These are phyloP conservation scores for Albugo candida DNA, from an alignment of 352 stramenopile genomes.

Conservation along the genomic window DNA sequence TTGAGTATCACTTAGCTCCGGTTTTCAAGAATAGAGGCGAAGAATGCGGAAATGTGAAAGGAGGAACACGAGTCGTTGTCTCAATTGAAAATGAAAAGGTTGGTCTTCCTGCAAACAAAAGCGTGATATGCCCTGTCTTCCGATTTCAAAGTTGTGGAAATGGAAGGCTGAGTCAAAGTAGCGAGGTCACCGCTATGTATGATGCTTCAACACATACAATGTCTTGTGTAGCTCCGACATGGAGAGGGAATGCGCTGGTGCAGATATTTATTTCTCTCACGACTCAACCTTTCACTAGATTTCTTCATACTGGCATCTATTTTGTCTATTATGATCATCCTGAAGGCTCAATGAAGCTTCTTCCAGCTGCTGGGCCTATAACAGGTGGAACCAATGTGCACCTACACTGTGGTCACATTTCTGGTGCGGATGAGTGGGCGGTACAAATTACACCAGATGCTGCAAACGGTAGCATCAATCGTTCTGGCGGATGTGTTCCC, in stretches of 20 bases:
- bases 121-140: slow-evolving; percentile 20
- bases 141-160: slow-evolving; percentile 25
- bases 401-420: slow-evolving; percentile 34
- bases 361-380: slow-evolving; percentile 31
- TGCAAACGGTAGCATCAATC: background rate
- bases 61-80: slow-evolving; percentile 25
- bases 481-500: background rate
- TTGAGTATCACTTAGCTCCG: slow-evolving; percentile 41
- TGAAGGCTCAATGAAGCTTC: slow-evolving; percentile 34
- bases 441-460: slow-evolving; percentile 18
- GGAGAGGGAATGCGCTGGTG: slow-evolving; percentile 39
- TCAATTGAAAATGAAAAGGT: slow-evolving; percentile 14
- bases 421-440: slow-evolving; percentile 44
- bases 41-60: slow-evolving; percentile 34
- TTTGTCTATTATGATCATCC: slow-evolving; percentile 61
- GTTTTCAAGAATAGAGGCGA: slow-evolving; percentile 19
- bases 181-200: slow-evolving; percentile 21
- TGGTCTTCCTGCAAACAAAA: slow-evolving; percentile 20
- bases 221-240: slow-evolving; percentile 20
- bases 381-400: slow-evolving; percentile 29
- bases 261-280: slow-evolving; percentile 17
- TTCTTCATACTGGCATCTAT: slow-evolving; percentile 22
- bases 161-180: background rate
- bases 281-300: slow-evolving; percentile 10
- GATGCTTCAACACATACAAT: slow-evolving; percentile 14